Base-by-base conservation (phyloP, 805 yeast genomes). In the Sungouiozyma ichnusensis region DNA sequence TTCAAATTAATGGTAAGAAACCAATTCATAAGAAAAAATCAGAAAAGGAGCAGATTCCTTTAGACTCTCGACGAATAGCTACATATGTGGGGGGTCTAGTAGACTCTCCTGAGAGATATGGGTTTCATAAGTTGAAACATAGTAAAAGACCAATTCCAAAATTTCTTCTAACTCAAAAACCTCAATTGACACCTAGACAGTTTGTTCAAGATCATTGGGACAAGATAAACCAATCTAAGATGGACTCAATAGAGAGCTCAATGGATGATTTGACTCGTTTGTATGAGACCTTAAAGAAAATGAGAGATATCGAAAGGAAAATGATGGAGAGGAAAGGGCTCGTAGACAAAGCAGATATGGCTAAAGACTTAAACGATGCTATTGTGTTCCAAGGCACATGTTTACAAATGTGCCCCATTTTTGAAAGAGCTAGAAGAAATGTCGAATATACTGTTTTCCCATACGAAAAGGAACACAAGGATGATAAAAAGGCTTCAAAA, bases 391-490 rank as follows among this genome's bases (percentile, higher is more conserved):
- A 76, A 44, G 99, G 99, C 3, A 74, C 94, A 1, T 92, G 98
- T 61, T 59, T 67, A 36, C 95, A 86, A 47, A 92, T 90, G 97
- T 92, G 98, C 61, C 97, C 99, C 0, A 75, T 77, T 0, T 90
- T 80, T 63, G 98, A 92, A 63, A 73, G 97, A 52, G 82, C 88
- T 1, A 73, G 95, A 56, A 73, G 99, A 64, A 74, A 82, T 2
- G 76, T 80, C 43, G 95, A 92, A 58, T 86, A 87, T 53, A 88
- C 88, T 51, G 92, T 87, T 32, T 81, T 84, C 44, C 68, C 73
- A 8, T 71, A 80, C 51, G 98, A 92, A 63, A 79, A 71, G 48
- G 86, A 81, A 46, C 74, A 79, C 2, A 45, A 45, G 1, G 65
- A 65, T 0, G 69, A 76, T 2, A 76, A 76, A 3, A 71, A 66